Evolutionary conservation across 192 early-diverging fungal genomes (phyloP).

Genomic region (Spinellus fusiger): DNA sequence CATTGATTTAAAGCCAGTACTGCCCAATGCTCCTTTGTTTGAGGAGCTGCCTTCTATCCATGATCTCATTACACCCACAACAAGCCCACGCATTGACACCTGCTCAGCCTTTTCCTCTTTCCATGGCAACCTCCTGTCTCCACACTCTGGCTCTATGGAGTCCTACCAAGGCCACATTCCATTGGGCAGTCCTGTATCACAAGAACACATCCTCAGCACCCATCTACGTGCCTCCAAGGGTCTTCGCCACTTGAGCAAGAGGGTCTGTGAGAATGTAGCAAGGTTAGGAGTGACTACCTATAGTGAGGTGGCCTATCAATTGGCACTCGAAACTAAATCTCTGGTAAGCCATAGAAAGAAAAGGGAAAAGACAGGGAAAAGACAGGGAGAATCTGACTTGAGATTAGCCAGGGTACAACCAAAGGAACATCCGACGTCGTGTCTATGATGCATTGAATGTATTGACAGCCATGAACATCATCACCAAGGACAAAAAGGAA

Average conservation of each 20-base stretch:
- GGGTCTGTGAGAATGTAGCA: slow-evolving; percentile 52
- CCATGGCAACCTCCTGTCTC: too few relatives aligned
- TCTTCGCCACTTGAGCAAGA: slow-evolving; percentile 49
- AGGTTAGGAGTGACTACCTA: slow-evolving; percentile 51
- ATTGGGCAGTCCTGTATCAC: neutral
- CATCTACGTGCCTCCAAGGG: slow-evolving; percentile 12
- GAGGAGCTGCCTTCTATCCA: too few relatives aligned
- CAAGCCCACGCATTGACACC: too few relatives aligned
- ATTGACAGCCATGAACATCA: slow-evolving; percentile 55
- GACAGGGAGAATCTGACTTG: neutral
- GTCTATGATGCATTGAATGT: slow-evolving; percentile 69
- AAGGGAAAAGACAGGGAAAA: neutral
- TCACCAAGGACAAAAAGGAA: slow-evolving; percentile 54
- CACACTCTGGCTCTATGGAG: too few relatives aligned
- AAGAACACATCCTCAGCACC: slow-evolving; percentile 1
- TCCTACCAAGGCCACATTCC: too few relatives aligned
- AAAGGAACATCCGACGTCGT: slow-evolving; percentile 62
- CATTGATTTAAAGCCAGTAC: too few relatives aligned
- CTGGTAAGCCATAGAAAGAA: neutral
- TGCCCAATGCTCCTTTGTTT: too few relatives aligned
- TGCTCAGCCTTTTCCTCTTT: too few relatives aligned
- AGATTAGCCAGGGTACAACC: slow-evolving; percentile 23
- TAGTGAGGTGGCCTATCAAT: slow-evolving; percentile 55
- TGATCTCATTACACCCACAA: too few relatives aligned
- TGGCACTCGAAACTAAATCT: slow-evolving; percentile 25